Base-by-base conservation (phyloP, 202 grass and related monocot genomes). In the Setaria viridis region DNA sequence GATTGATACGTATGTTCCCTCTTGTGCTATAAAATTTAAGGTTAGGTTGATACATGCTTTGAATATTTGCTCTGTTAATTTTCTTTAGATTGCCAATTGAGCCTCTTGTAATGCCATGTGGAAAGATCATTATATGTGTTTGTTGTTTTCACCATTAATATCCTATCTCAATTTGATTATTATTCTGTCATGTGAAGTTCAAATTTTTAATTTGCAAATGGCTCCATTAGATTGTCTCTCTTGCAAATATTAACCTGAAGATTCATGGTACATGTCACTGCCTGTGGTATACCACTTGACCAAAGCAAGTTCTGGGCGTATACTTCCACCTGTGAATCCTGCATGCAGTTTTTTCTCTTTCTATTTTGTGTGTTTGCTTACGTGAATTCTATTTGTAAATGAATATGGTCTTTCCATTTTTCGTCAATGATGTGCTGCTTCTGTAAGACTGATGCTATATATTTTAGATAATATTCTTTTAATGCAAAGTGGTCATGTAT, bases 1-100 rank as follows among this genome's bases (percentile, higher is more conserved):
- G 58, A 70, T 56, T 11, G 58, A 82, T 72, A 34, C 72, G 7
- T 50, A 76, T 76, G 48, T 42, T 67, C 51, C 20, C 5, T 64
- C 46, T 83, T 84, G 45, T 75, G 35, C 35, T 37, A 37, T 37
- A 37, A 37, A 37, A 37, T 37, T 37, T 3, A 37, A 37, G 58
- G 64, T 43, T 21, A 4, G 20, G 51, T 76, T 76, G 33, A 54
- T 84, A 15, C 30, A 42, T 32, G 4, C 42, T 84, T 74, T 42
- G 34, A 9, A 75, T 25, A 74, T 75, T 84, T 75, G 13, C 32
- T 64, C 57, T 50, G 14, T 74, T 74, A 12, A 74, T 64, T 37
- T 64, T 73, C 46, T 51, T 74, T 64, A 74, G 57, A 45, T 74
- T 76, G 45, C 17, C 58, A 83, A 16, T 42, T 11, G 19, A 63